Evolutionary conservation across 805 yeast species (phyloP).

Genomic region (Starmerella cellae): DNA sequence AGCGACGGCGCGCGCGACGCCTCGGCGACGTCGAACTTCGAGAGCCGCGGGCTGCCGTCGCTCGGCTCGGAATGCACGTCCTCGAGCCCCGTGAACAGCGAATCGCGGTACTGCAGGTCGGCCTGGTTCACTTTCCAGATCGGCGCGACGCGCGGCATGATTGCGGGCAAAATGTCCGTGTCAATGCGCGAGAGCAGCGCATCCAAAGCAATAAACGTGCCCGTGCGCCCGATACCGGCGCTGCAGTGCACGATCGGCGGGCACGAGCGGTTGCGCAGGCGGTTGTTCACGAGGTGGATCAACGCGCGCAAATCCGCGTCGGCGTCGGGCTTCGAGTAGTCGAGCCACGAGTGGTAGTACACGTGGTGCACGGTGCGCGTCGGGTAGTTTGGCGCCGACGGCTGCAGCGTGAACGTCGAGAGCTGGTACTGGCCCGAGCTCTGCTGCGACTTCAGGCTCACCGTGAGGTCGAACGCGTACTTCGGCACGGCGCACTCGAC

Average conservation of each 20-base stretch:
- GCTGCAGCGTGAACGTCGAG: constrained; percentile 16
- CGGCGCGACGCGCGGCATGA: constrained; percentile 15
- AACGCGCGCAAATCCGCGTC: constrained; percentile 38
- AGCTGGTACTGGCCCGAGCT: constrained; percentile 20
- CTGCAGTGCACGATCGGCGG: constrained; percentile 81
- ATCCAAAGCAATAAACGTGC: constrained; percentile 69
- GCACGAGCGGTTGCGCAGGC: constrained; percentile 31
- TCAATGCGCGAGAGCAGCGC: constrained; percentile 27
- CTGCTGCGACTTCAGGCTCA: constrained; percentile 13
- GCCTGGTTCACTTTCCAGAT: constrained; percentile 17
- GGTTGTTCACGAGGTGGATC: constrained; percentile 37
- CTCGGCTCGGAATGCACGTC: constrained; percentile 5
- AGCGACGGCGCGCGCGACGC: constrained; percentile 6
- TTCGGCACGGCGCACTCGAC: constrained; percentile 9
- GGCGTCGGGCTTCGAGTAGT: constrained; percentile 47
- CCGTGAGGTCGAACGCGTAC: constrained; percentile 18
- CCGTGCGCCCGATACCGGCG: constrained; percentile 96
- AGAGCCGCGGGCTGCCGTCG: constrained; percentile 7
- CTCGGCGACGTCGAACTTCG: constrained; percentile 15
- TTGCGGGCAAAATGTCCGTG: constrained; percentile 16
- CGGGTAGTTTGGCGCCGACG: constrained; percentile 15
- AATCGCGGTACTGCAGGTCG: constrained; percentile 11
- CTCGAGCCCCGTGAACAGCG: constrained; percentile 17
- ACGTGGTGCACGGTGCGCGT: constrained; percentile 38
- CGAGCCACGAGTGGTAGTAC: constrained; percentile 76